These are phyloP conservation scores for Kodamaea kaohsiungensis DNA, from an alignment of 805 yeast species.

Conservation along the genomic window DNA sequence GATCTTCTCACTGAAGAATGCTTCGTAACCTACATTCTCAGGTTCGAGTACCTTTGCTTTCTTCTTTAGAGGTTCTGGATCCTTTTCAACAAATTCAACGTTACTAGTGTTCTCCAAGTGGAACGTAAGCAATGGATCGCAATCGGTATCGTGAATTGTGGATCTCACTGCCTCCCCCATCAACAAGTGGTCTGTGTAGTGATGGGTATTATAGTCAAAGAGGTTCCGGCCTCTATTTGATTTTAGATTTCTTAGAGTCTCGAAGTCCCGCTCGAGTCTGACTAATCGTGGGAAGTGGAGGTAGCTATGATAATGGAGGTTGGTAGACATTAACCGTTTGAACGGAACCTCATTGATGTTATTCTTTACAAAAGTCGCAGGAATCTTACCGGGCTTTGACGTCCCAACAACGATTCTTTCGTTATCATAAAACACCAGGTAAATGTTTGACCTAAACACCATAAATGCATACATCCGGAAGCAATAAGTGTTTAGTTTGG, in stretches of 20 bases:
- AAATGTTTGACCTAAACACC: slow-evolving; percentile 19
- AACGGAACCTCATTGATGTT: slow-evolving; percentile 24
- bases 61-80: not conserved
- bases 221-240: slow-evolving; percentile 1
- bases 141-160: not conserved
- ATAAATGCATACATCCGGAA: slow-evolving; percentile 22
- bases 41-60: not conserved
- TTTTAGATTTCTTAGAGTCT: not conserved
- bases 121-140: slow-evolving; percentile 5
- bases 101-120: slow-evolving; percentile 5
- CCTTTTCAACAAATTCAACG: not conserved
- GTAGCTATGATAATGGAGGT: slow-evolving; percentile 17
- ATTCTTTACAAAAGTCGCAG: slow-evolving; percentile 9
- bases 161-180: not conserved
- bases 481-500: slow-evolving; percentile 17
- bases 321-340: slow-evolving; percentile 16
- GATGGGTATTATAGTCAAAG: slow-evolving; percentile 18
- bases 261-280: slow-evolving; percentile 3
- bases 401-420: slow-evolving; percentile 7
- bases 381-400: not conserved
- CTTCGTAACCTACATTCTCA: not conserved
- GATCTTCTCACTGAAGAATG: not conserved
- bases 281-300: slow-evolving; percentile 20
- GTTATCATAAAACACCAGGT: slow-evolving; percentile 17
- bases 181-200: slow-evolving; percentile 13